Evolutionary conservation across 192 early-diverging fungal species (phyloP).

Genomic region (Phlyctochytrium arcticum): DNA sequence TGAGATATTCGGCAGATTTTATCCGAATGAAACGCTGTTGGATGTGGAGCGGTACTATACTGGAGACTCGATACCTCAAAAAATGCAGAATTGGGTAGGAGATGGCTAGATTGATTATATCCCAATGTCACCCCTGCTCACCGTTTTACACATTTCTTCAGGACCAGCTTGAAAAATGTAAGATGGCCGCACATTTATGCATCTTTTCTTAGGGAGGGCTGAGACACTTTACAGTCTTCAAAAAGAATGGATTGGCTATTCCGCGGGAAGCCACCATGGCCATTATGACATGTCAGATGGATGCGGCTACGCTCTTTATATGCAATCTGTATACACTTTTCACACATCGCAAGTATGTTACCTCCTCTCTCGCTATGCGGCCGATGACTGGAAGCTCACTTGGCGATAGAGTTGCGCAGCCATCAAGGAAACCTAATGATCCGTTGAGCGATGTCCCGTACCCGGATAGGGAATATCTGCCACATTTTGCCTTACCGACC

Average conservation of each 20-base stretch:
- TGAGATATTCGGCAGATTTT: slow-evolving; percentile 48
- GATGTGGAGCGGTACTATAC: slow-evolving; percentile 34
- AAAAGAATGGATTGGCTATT: slow-evolving; percentile 30
- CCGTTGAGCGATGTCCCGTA: background rate
- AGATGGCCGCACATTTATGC: too few species aligned
- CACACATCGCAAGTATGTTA: slow-evolving; percentile 27
- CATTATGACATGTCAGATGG: slow-evolving; percentile 38
- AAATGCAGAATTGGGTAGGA: slow-evolving; percentile 43
- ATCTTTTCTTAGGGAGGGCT: too few species aligned
- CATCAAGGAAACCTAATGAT: too few species aligned
- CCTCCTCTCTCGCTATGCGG: background rate
- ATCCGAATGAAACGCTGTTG: slow-evolving; percentile 30
- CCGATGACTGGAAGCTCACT: background rate
- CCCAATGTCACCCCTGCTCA: background rate
- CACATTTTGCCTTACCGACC: slow-evolving; percentile 46
- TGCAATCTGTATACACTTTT: slow-evolving; percentile 41
- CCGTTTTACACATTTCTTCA: background rate
- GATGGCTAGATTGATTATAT: background rate
- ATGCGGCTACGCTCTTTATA: slow-evolving; percentile 38
- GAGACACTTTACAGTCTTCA: background rate
- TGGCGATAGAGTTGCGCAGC: background rate
- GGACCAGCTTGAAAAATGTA: slow-evolving; percentile 44
- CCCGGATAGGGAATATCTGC: slow-evolving; percentile 8
- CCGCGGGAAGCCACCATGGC: slow-evolving; percentile 37
- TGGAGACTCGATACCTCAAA: slow-evolving; percentile 32